Percentiles rank a stretch among this genome's conserved stretches.
These are phyloP conservation scores for Haplographium delicatum DNA, from an alignment of 495 filamentous ascomycete genomes.

Conservation along the genomic window DNA sequence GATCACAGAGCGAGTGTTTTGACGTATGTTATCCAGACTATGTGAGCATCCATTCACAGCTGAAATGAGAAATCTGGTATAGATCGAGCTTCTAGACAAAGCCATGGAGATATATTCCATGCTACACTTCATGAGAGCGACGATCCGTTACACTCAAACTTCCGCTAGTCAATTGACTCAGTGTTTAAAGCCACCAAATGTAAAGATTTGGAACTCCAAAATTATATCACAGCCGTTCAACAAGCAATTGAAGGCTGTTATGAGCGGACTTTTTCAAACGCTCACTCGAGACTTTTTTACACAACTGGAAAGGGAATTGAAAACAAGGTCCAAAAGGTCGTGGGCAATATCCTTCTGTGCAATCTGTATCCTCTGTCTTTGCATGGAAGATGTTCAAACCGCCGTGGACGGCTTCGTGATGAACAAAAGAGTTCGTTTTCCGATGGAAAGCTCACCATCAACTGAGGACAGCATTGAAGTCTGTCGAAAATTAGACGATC, in stretches of 20 bases:
- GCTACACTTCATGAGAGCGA: not conserved
- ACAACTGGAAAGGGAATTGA: constrained; percentile 11
- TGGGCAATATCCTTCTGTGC: constrained; percentile 13
- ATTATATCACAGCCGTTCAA: constrained; percentile 3
- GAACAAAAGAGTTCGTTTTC: not conserved
- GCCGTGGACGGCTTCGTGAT: constrained; percentile 5
- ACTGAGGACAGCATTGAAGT: not conserved
- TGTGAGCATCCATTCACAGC: not conserved
- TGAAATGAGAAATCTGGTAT: not conserved
- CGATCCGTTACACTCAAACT: not conserved
- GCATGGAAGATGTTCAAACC: constrained; percentile 9
- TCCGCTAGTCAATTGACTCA: not conserved
- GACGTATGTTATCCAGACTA: too few species aligned
- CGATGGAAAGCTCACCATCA: not conserved
- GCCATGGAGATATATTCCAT: constrained; percentile 7
- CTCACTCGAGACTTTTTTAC: constrained; percentile 8
- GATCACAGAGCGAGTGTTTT: too few species aligned
- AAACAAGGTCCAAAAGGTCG: not conserved
- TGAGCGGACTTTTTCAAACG: not conserved
- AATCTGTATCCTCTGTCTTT: constrained; percentile 7
- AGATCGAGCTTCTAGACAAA: constrained; percentile 6
- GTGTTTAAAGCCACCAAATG: not conserved
- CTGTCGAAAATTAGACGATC: constrained; percentile 11
- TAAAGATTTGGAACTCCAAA: not conserved
- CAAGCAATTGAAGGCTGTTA: constrained; percentile 8